Evolutionary conservation across 257 asterid genomes (phyloP), one percentile per base, ranked within the genome.

Genomic region (Parsonsia alboflavescens): DNA sequence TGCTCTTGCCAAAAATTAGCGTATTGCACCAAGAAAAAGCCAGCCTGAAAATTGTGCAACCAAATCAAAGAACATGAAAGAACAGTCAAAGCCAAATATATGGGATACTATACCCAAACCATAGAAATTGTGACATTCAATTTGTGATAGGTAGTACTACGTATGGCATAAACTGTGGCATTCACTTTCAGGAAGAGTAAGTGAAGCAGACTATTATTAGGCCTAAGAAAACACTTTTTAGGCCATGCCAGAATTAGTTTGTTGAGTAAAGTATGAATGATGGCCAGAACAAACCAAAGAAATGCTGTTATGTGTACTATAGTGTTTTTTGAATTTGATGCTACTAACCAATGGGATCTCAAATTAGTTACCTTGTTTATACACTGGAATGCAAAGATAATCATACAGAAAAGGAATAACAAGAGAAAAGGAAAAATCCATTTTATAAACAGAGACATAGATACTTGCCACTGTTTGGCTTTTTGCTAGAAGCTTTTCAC

Each of bases 391-490:
- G n/a, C n/a, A n/a, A 33, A 33, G 39, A 33, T 33, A 22, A 28
- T 73, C 26, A 59, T 30, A 16, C 49, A 8, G 44, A 0, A 33
- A 58, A 42, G 15, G 2, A 22, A 41, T 42, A 48, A 24, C 52
- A 41, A 30, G 46, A 2, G 22, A 24, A 2, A 17, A 41, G 73
- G 33, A 6, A 64, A 64, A 6, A 64, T 10, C 19, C 49, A 19
- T 33, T 21, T 44, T 33, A 64, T 16, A 45, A 54, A 30, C 10
- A 52, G 76, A 71, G 65, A 77, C 75, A 64, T 44, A 75, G 71
- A 61, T 54, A 73, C 96, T 73, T 86, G 92, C 99, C 96, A 92
- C 96, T 7, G 96, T 90, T 82, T 92, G 99, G 87, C 99, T 92
- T 89, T 92, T 94, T 2, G 91, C 87, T 64, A 92, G 89, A 80